Evolutionary conservation across 345 rosid genomes (phyloP), one percentile per base, ranked within the genome.

Genomic region (Anacardium occidentale): DNA sequence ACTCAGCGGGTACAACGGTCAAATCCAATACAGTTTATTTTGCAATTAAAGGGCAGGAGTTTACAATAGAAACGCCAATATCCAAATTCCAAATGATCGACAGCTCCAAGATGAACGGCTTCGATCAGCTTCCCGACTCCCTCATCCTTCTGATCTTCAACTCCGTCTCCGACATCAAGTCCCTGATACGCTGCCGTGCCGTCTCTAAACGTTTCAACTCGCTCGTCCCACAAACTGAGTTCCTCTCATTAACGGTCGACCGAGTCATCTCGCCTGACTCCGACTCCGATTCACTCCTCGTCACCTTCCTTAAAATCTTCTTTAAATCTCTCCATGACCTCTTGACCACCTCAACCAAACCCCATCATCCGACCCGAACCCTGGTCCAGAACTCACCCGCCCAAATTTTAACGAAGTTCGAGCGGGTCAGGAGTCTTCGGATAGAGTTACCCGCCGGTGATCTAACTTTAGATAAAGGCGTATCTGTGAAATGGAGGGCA

Each of bases 151-250:
- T 69, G 17, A 71, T 88, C 73, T 78, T 88, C 83, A 84, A 81
- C 77, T 73, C 72, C 2, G 69, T 88, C 62, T 72, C 82, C 74
- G 88, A 85, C 72, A 64, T 83, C 79, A 84, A 83, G 72, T 21
- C 85, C 56, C 74, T 88, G 1, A 70, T 80, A 29, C 80, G 80
- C 18, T 85, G 89, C 70, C 82, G 82, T 45, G 80, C 82, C 63
- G 83, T 85, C 59, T 88, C 88, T n/a, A 66, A 79, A 62, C 82
- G 87, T 10, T 85, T 88, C 85, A 68, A 75, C 79, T 62, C 75
- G 4, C 86, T 88, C 37, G 88, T 82, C 37, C 81, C 82, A 0
- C 78, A 82, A 53, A 75, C 84, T 12, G 83, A 85, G 5, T 77
- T 82, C 22, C 79, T 88, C 58, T 70, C 73, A 18, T 78, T 88